Evolutionary conservation across 1,284 basidiomycete genomes (phyloP).

Genomic region (Ceratobasidium papillatum): DNA sequence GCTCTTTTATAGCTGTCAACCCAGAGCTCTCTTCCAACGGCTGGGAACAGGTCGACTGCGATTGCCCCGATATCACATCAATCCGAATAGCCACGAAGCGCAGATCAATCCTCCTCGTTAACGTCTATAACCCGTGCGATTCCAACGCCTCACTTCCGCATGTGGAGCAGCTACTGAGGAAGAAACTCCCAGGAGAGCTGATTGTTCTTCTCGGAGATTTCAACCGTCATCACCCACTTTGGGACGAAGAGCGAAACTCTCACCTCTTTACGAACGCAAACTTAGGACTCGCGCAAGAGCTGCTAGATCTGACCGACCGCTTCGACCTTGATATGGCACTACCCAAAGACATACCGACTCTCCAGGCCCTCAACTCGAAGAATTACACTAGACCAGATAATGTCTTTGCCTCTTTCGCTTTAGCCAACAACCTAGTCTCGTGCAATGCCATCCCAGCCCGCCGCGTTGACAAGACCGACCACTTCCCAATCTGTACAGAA

Average conservation of each 20-base stretch:
- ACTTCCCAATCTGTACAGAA: neutral
- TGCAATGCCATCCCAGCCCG: neutral
- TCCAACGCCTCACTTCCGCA: neutral
- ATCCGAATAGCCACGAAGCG: neutral
- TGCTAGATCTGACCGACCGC: neutral
- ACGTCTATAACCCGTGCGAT: neutral
- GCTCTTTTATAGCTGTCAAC: neutral
- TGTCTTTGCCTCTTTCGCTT: neutral
- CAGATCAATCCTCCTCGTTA: neutral
- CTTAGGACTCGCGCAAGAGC: neutral
- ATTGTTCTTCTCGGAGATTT: neutral
- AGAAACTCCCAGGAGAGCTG: too few species aligned
- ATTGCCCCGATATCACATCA: neutral
- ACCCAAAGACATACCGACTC: too few species aligned
- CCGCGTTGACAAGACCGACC: neutral
- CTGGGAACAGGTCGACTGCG: neutral
- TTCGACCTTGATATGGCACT: neutral
- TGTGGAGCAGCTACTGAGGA: neutral
- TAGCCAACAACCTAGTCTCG: neutral
- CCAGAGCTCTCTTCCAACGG: neutral
- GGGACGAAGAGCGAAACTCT: neutral
- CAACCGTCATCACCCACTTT: constrained; percentile 1
- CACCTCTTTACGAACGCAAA: neutral
- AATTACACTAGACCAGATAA: neutral
- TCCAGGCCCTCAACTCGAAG: too few species aligned